Evolutionary conservation across 2,329 filamentous ascomycete species (phyloP), one percentile per base, ranked within the genome.

Genomic region (Aspergillus chevalieri): DNA sequence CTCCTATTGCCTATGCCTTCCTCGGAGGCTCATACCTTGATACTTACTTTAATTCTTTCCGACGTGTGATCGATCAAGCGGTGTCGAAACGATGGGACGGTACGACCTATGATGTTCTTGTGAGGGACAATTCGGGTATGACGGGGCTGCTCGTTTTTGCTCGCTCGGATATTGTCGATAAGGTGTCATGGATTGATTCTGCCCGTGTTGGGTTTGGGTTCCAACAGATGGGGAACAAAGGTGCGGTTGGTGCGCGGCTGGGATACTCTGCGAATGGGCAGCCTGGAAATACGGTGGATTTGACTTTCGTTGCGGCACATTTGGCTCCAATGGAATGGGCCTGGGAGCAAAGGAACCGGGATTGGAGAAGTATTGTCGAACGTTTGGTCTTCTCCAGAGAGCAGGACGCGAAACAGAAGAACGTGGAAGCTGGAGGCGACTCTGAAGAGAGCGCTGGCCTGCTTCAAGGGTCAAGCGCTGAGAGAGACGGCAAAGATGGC

Each of bases 221-320:
- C 1, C 85, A 84, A 50, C 86, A 92, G 45, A 93, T 95, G 86
- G 93, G 90, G 14, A 96, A 96, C 69, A 98, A 98, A 71, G 93
- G 92, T 26, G 92, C 90, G 3, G 86, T 95, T 0, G 93, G 86
- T 0, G 77, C 92, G 52, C 79, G 90, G 30, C 70, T 93, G 41
- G 77, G 82, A 12, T 85, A 88, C 60, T 62, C 69, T 15, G 61
- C 61, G 6, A 64, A 64, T 30, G 63, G 55, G 5, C 63, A 67
- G 12, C 58, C 58, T 4, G 71, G 74, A 38, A 66, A 73, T 44
- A 73, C 73, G 4, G 79, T 85, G 22, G 81, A 87, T 60, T 68
- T 96, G 48, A 95, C 89, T 0, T 93, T 97, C 65, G 84, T 95
- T 38, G 84, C 88, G 36, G 88, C 90, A 10, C 93, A 98, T 69